Percentiles rank a stretch among this genome's conserved stretches.
Conservation (phyloP, 2,329 filamentous ascomycete species). For the Allantophomopsis lycopodina region DNA sequence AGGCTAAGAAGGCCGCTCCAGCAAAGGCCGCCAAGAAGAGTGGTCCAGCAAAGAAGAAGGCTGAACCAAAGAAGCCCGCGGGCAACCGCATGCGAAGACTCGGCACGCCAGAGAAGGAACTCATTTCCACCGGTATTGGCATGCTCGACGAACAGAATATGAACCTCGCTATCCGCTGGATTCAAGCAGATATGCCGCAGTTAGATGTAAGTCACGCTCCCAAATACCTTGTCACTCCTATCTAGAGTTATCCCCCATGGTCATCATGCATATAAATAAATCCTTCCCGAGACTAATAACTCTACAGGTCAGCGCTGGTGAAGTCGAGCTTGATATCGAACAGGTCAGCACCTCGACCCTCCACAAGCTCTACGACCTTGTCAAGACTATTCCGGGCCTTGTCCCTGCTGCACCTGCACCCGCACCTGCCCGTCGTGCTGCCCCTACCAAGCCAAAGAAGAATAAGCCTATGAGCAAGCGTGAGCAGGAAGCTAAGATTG, state of each 20-base stretch:
- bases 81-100: constrained; percentile 30
- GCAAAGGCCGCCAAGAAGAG: constrained; percentile 22
- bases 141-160: constrained; percentile 69
- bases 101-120: constrained; percentile 74
- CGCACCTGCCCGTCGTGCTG: not conserved
- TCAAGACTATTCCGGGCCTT: constrained; percentile 33
- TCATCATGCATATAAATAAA: too few relatives aligned
- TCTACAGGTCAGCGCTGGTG: constrained; percentile 27
- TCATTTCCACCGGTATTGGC: constrained; percentile 77
- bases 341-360: constrained; percentile 38
- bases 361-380: constrained; percentile 36
- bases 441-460: constrained; percentile 26
- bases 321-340: constrained; percentile 46
- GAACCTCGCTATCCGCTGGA: constrained; percentile 72
- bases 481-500: constrained; percentile 56
- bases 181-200: constrained; percentile 69
- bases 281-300: too few relatives aligned
- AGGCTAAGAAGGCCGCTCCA: constrained; percentile 21
- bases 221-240: too few relatives aligned
- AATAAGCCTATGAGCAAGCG: constrained; percentile 66
- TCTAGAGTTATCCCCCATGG: too few relatives aligned
- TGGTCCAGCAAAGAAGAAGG: constrained; percentile 11
- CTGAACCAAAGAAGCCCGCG: constrained; percentile 23
- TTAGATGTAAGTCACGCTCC: constrained; percentile 35
- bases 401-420: constrained; percentile 16